These are phyloP conservation scores for Tylopilus rubrobrunneus DNA, from an alignment of 768 basidiomycete genomes.

Conservation along the genomic window DNA sequence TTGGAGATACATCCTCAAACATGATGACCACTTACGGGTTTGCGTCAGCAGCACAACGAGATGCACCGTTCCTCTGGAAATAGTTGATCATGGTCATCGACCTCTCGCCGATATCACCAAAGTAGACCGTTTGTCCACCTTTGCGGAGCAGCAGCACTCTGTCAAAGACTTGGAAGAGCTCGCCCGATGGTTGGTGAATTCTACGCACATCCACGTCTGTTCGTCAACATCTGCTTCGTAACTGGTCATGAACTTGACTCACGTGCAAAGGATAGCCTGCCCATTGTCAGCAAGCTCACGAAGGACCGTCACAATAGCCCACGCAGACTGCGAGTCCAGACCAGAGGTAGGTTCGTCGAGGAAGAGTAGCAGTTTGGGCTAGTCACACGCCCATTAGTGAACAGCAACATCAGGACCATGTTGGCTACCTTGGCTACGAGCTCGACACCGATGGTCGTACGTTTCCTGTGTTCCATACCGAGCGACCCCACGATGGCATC, in stretches of 20 bases:
- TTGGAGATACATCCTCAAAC: not conserved
- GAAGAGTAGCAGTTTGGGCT: conserved; percentile 50
- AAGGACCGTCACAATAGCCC: conserved; percentile 46
- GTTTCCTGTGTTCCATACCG: conserved; percentile 47
- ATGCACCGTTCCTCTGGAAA: conserved; percentile 5
- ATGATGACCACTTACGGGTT: not conserved
- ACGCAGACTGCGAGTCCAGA: conserved; percentile 50
- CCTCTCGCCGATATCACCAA: conserved; percentile 40
- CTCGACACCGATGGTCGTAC: conserved; percentile 59
- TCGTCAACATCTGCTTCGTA: not conserved
- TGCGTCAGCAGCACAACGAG: not conserved
- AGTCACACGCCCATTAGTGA: no score
- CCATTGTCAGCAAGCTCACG: conserved; percentile 50
- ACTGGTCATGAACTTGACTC: conserved; percentile 18
- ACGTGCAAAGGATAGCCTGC: conserved; percentile 55
- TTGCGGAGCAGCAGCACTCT: conserved; percentile 45
- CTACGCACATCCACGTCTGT: not conserved
- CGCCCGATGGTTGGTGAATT: not conserved
- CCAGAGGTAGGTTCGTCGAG: conserved; percentile 60
- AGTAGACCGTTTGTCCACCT: conserved; percentile 68
- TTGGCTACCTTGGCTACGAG: conserved; percentile 48
- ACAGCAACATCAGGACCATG: not conserved
- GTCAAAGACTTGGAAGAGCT: conserved; percentile 51
- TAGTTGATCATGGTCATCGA: conserved; percentile 22
- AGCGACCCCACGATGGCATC: conserved; percentile 63